Evolutionary conservation across 768 basidiomycete species (phyloP), one percentile per base, ranked within the genome.

Genomic region (Sarcomyxa edulis): DNA sequence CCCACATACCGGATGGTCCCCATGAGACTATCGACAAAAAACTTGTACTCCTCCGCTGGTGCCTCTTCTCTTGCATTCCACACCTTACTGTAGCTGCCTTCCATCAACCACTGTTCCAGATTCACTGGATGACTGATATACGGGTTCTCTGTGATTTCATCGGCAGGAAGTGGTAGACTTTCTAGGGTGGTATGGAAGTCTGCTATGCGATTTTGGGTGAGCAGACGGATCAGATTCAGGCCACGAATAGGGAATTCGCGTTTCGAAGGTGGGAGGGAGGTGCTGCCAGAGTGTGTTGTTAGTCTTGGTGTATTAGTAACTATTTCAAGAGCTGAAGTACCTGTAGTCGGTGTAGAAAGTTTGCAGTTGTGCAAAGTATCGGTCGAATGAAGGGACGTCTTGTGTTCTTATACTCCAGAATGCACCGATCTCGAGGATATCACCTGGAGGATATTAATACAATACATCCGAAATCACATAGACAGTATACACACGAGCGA

Each of bases 161-260:
- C 81, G 0, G 84, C 78, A 28, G 78, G 74, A 24, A 78, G 56
- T 2, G 82, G 81, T 21, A 99, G 76, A 25, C 89, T 87, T 59
- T 99, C 95, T 33, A 99, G 78, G 9, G 91, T 83, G 15, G 93
- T 96, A 61, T 99, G 95, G 68, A 98, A 98, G 59, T 95, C 90
- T 23, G 95, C 93, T 49, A 97, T 95, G 55, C 91, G 83, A 61
- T 96, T 96, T 58, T 91, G 89, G 7, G 90, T 91, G 51, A 99
- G 81, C 43, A 97, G 79, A 32, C 89, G 85, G 55, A 97, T 91
- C 60, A 99, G 87, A 56, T 95, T 85, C 23, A 99, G 80, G 5
- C 94, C 93, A 34, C 89, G 84, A 42, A 96, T 81, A 32, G 92
- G 77, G 48, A 80, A 87, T 65, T 94, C 89, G 56, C 85, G 81